Base-by-base conservation (phyloP, 2,329 filamentous ascomycete genomes). In the Davidsoniella virescens region DNA sequence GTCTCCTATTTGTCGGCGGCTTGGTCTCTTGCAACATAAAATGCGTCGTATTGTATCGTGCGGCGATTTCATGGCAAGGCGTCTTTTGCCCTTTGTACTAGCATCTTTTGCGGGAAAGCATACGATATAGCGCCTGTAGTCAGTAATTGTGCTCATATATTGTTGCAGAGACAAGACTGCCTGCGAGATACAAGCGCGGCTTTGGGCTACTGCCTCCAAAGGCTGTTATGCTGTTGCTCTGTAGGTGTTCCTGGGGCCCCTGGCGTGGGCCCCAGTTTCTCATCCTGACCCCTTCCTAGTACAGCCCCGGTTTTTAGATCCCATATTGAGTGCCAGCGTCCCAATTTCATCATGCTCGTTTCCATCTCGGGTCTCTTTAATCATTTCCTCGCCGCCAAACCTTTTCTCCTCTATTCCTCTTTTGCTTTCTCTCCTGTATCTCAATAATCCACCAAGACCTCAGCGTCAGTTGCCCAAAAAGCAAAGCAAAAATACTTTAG, bases 291-390 rank as follows among this genome's bases (percentile, higher is more conserved):
- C 40, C 40, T 16, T 33, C 29, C 29, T 8, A 33, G 29, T 33
- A 33, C 4, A 33, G 29, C 29, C 29, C 29, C 29, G 25, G 17
- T 37, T 25, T 49, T 26, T 8, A 18, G 23, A 41, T 51, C 36
- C 42, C 14, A 17, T 37, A 37, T 25, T 47, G 9, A 18, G 17
- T 47, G 45, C 45, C 36, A 26, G 46, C 23, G 26, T 40, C 38
- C 17, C 23, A 20, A 23, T 41, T 25, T 46, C 37, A 45, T 25
- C 29, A 37, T 41, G 16, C 37, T 20, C 42, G 36, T 47, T 20
- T 47, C 50, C 20, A 52, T 52, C 41, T 52, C 51, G 51, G 41
- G 45, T 52, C 41, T 49, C 38, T 52, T 33, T 46, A 49, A 52
- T 52, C 41, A 52, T 52, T 52, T 52, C 47, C 41, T 49, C 40